A percentile compares a stretch with the other conserved stretches of the same genome.
These are phyloP conservation scores for Gelatoporia subvermispora DNA, from an alignment of 768 basidiomycete species.

Conservation along the genomic window DNA sequence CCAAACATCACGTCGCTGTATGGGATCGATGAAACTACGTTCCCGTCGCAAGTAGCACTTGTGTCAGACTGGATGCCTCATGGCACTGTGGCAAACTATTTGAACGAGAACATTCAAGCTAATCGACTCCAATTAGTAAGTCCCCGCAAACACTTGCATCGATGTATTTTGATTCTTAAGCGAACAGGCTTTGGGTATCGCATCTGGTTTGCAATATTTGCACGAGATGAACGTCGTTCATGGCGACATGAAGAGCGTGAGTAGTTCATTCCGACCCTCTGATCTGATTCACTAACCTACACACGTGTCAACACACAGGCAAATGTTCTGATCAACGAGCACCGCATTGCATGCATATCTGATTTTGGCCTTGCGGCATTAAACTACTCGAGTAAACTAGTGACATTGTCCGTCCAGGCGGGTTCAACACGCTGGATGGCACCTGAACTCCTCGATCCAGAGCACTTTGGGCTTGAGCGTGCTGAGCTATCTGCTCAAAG, in stretches of 20 bases:
- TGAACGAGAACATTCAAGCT: background rate
- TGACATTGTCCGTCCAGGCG: background rate
- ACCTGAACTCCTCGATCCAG: constrained; percentile 1
- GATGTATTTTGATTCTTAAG: background rate
- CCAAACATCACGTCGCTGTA: background rate
- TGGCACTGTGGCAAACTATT: background rate
- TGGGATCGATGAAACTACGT: background rate
- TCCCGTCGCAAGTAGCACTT: background rate
- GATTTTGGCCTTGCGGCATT: constrained; percentile 1
- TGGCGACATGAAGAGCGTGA: constrained; percentile 1
- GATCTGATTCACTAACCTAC: no score
- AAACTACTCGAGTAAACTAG: background rate
- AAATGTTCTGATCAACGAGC: background rate
- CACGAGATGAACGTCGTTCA: background rate
- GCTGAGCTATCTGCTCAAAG: background rate
- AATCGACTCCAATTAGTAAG: constrained; percentile 3
- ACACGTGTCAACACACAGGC: no score
- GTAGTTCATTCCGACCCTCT: background rate
- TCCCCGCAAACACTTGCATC: background rate
- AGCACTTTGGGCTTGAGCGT: background rate
- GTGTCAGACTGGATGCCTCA: background rate
- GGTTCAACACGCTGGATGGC: background rate
- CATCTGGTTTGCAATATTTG: background rate
- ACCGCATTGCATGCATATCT: background rate
- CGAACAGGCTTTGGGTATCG: background rate